A percentile compares a stretch with the other conserved stretches of the same genome.
Conservation (phyloP, 2,329 filamentous ascomycete genomes). For the Fusarium pseudoanthophilum region DNA sequence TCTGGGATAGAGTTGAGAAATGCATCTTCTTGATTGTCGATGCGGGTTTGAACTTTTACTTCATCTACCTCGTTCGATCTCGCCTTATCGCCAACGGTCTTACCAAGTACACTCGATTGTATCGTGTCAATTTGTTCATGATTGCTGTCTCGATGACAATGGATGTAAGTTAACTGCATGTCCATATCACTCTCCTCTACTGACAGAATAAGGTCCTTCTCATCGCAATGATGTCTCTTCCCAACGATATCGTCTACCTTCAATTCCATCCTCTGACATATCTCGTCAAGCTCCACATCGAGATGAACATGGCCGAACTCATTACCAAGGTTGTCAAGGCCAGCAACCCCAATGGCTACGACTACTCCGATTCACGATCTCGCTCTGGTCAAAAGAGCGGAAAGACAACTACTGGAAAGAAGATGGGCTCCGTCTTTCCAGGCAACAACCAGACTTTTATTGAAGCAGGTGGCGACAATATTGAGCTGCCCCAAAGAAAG, state of each 20-base stretch:
- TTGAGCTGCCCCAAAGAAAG: constrained; percentile 34
- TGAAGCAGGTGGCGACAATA: constrained; percentile 33
- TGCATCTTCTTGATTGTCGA: constrained; percentile 63
- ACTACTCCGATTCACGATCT: constrained; percentile 40
- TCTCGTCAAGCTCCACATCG: constrained; percentile 64
- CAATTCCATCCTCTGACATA: constrained; percentile 64
- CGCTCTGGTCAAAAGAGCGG: constrained; percentile 37
- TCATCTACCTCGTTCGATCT: constrained; percentile 59
- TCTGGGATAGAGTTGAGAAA: constrained; percentile 66
- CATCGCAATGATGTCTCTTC: constrained; percentile 48
- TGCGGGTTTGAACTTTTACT: constrained; percentile 61
- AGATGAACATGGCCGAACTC: constrained; percentile 64
- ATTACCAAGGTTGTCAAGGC: constrained; percentile 55
- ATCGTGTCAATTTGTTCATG: constrained; percentile 50
- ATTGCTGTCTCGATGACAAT: constrained; percentile 47
- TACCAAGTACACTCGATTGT: constrained; percentile 60
- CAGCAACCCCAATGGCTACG: constrained; percentile 41
- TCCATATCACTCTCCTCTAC: neutral
- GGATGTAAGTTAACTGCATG: constrained; percentile 33
- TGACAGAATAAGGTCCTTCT: constrained; percentile 39
- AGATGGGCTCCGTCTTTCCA: constrained; percentile 35
- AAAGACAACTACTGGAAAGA: constrained; percentile 16
- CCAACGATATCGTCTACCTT: constrained; percentile 49
- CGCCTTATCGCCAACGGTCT: constrained; percentile 60
- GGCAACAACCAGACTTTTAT: constrained; percentile 36